These are phyloP conservation scores for Hericium erinaceus DNA, from an alignment of 768 basidiomycete species.

Conservation along the genomic window DNA sequence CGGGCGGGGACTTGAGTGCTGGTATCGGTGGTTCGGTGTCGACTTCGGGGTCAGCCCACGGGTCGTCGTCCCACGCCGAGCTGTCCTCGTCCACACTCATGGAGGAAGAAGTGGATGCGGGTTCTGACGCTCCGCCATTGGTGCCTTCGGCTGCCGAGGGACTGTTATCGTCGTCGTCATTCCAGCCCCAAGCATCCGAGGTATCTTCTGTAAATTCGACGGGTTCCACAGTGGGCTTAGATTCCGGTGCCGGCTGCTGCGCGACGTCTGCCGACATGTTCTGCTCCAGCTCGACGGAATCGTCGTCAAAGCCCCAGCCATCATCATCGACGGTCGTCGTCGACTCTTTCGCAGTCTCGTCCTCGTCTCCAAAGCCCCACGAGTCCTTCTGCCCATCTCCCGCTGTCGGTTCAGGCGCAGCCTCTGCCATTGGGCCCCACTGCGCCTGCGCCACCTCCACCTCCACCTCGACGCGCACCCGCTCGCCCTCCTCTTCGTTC, in stretches of 20 bases:
- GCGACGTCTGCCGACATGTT: conserved; percentile 2
- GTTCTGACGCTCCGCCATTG: neutral
- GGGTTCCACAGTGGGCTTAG: conserved; percentile 17
- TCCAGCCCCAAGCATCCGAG: conserved; percentile 71
- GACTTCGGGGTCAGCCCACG: conserved; percentile 47
- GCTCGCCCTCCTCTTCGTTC: conserved; percentile 26
- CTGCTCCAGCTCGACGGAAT: conserved; percentile 24
- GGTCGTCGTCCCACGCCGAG: conserved; percentile 56
- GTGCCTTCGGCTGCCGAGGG: conserved; percentile 22
- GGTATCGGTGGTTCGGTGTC: conserved; percentile 17
- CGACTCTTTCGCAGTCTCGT: neutral
- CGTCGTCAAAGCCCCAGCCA: conserved; percentile 34
- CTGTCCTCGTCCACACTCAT: conserved; percentile 25
- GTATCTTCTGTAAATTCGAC: conserved; percentile 25
- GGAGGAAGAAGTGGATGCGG: neutral
- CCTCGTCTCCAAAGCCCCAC: conserved; percentile 38
- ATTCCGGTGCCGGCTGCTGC: neutral
- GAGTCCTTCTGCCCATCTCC: conserved; percentile 5
- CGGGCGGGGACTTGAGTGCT: conserved; percentile 9
- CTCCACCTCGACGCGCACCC: conserved; percentile 26
- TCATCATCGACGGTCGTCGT: conserved; percentile 18
- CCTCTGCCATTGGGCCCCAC: neutral
- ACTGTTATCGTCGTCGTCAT: conserved; percentile 38
- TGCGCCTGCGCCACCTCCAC: neutral
- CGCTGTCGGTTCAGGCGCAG: neutral